These are phyloP conservation scores for Colletotrichum aenigma DNA, from an alignment of 2,329 filamentous ascomycete species.

Conservation along the genomic window DNA sequence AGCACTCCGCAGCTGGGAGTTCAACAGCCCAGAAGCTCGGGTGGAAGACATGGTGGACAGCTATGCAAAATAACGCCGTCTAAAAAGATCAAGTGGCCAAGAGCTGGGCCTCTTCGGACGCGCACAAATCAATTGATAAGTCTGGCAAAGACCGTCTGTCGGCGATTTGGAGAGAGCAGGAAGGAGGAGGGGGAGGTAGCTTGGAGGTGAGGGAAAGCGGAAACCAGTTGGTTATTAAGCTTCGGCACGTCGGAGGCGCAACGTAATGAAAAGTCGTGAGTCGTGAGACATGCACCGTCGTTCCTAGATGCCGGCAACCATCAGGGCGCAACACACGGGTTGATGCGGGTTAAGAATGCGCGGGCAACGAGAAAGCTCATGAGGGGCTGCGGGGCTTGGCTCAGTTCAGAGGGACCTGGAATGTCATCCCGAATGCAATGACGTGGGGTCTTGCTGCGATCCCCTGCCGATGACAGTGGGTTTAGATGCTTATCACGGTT, in stretches of 20 bases:
- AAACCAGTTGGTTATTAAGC: conserved; percentile 4
- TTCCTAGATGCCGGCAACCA: not conserved
- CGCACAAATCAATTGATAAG: not conserved
- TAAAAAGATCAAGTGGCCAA: not conserved
- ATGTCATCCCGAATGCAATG: not conserved
- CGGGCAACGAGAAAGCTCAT: conserved; percentile 2
- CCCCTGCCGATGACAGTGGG: not conserved
- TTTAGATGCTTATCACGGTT: conserved; percentile 4
- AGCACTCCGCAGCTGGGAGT: conserved; percentile 17
- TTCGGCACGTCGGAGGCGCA: not conserved
- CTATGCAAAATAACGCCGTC: not conserved
- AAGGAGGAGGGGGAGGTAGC: not conserved
- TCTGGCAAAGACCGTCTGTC: not conserved
- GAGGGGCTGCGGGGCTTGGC: conserved; percentile 4
- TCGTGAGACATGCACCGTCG: conserved; percentile 1
- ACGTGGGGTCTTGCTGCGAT: not conserved
- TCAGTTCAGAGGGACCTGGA: not conserved
- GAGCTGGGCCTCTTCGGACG: not conserved
- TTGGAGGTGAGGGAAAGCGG: not conserved
- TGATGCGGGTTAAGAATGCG: conserved; percentile 13
- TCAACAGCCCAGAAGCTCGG: conserved; percentile 17
- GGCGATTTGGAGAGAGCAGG: not conserved
- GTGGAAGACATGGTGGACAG: conserved; percentile 12
- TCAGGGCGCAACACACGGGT: conserved; percentile 2
- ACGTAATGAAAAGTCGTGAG: not conserved